phyloP scores from a whole-genome alignment of 2,329 filamentous ascomycete species.

The Cercospora sp. region DNA sequence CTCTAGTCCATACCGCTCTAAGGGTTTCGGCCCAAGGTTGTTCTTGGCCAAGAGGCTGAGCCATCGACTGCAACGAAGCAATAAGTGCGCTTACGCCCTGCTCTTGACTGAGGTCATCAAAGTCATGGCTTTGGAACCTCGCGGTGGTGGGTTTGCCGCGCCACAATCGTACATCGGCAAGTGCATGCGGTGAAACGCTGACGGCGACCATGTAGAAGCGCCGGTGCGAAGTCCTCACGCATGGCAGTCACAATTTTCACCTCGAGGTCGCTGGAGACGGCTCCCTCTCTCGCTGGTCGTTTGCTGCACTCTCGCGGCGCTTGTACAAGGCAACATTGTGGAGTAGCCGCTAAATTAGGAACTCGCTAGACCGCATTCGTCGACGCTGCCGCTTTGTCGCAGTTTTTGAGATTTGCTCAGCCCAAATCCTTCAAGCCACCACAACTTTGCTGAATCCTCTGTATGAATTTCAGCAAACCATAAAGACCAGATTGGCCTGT shows the following conservation, averaged over 20 bases:
- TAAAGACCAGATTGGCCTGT: neutral
- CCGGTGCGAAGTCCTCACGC: neutral
- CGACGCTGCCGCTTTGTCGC: neutral
- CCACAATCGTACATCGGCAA: neutral
- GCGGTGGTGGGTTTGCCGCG: neutral
- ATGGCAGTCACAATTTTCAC: neutral
- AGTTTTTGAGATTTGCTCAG: constrained; percentile 13
- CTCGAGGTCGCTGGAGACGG: neutral
- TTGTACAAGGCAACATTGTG: neutral
- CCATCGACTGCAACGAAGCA: neutral
- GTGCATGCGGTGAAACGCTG: neutral
- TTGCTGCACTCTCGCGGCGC: neutral
- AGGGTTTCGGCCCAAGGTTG: neutral
- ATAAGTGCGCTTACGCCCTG: neutral
- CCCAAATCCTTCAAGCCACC: constrained; percentile 15
- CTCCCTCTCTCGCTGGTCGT: neutral
- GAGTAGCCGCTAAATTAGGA: neutral
- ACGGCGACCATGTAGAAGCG: neutral
- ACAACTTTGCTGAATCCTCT: neutral
- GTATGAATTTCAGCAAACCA: neutral
- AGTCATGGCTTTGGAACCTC: neutral
- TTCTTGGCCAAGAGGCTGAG: neutral
- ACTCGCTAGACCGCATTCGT: constrained; percentile 3
- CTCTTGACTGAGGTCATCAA: neutral
- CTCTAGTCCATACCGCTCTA: neutral